These are phyloP conservation scores for Scedosporium aurantiacum DNA, from an alignment of 2,329 filamentous ascomycete genomes.

Conservation along the genomic window DNA sequence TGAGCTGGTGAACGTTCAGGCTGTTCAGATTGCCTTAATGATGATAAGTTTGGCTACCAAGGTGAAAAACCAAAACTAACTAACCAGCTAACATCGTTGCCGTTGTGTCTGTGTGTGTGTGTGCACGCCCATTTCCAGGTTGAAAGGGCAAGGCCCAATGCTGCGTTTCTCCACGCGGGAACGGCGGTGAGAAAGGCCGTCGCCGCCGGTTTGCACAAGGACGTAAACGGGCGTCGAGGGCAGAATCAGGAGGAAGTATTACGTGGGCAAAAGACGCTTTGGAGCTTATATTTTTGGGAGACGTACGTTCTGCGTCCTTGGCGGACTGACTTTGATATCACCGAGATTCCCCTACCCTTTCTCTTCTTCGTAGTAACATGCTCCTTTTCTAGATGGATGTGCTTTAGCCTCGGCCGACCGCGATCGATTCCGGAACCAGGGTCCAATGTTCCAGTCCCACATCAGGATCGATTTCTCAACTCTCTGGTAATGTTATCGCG, in stretches of 20 bases:
- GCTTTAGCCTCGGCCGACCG: constrained; percentile 29
- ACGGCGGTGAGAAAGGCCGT: constrained; percentile 29
- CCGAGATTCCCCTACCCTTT: too few species aligned
- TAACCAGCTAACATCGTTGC: background rate
- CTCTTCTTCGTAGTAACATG: background rate
- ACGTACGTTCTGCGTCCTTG: constrained; percentile 18
- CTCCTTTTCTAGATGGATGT: constrained; percentile 24
- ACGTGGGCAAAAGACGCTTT: constrained; percentile 21
- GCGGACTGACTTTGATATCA: background rate
- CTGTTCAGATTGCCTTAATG: constrained; percentile 28
- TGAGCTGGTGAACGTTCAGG: constrained; percentile 32
- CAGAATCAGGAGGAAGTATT: constrained; percentile 22
- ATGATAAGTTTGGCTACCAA: constrained; percentile 26
- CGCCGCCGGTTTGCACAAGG: constrained; percentile 31
- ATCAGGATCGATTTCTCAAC: constrained; percentile 24
- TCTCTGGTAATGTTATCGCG: constrained; percentile 24
- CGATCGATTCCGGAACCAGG: constrained; percentile 26
- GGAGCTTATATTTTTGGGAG: constrained; percentile 29
- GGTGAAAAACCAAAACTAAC: too few species aligned
- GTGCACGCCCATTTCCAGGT: constrained; percentile 29
- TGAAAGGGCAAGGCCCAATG: constrained; percentile 32
- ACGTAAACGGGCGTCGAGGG: constrained; percentile 19
- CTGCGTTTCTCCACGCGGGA: constrained; percentile 28
- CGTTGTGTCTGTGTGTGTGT: background rate
- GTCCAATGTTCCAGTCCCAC: constrained; percentile 22